Percentiles rank a stretch among this genome's conserved stretches.
These are phyloP conservation scores for Hanseniaspora taiwanica DNA, from an alignment of 805 yeast genomes.

Conservation along the genomic window DNA sequence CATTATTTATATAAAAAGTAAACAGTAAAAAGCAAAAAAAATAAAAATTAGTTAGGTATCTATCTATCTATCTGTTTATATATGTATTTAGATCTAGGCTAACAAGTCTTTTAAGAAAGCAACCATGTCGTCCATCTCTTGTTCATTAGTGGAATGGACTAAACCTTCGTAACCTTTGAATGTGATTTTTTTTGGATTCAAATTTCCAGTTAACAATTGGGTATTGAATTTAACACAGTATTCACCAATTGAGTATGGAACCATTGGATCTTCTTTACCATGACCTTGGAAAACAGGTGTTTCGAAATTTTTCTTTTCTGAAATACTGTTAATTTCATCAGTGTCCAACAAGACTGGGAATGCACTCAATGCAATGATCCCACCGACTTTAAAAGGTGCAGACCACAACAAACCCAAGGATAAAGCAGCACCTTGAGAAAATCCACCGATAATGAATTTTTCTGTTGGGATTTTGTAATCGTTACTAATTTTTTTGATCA, in stretches of 20 bases:
- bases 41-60: too few relatives aligned
- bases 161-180: slow-evolving; percentile 49
- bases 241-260: slow-evolving; percentile 23
- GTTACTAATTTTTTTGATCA: slow-evolving; percentile 41
- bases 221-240: slow-evolving; percentile 35
- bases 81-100: too few relatives aligned
- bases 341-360: slow-evolving; percentile 34
- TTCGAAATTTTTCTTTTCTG: slow-evolving; percentile 36
- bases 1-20: too few relatives aligned
- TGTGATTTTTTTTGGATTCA: slow-evolving; percentile 24
- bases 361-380: slow-evolving; percentile 67
- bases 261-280: slow-evolving; percentile 65
- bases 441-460: slow-evolving; percentile 83
- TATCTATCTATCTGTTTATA: too few relatives aligned
- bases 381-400: slow-evolving; percentile 56
- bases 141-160: slow-evolving; percentile 53
- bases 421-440: slow-evolving; percentile 87
- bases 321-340: too few relatives aligned
- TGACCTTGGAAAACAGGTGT: slow-evolving; percentile 86
- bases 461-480: slow-evolving; percentile 39
- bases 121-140: slow-evolving; percentile 48
- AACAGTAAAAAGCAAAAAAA: too few relatives aligned
- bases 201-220: slow-evolving; percentile 13
- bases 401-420: slow-evolving; percentile 47
- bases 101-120: slow-evolving; percentile 28